A percentile compares a stretch with the other conserved stretches of the same genome.
Evolutionary conservation across 192 early-diverging fungal species (phyloP).

Genomic region (Entophlyctis luteolus): DNA sequence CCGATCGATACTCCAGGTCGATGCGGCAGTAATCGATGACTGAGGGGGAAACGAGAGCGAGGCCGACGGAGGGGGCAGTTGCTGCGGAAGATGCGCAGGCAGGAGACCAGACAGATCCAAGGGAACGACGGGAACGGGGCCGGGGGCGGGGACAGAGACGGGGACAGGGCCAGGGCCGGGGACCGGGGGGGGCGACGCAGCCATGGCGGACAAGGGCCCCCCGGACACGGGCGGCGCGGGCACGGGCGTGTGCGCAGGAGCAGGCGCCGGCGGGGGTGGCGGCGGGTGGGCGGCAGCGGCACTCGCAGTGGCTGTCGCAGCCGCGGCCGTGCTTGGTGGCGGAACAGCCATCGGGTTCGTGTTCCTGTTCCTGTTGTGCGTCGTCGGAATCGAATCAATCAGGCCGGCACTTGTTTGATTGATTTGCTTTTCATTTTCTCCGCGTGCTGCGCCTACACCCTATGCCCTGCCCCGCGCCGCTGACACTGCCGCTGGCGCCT

Average conservation of each 20-base stretch:
- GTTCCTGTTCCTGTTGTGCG: too few species aligned
- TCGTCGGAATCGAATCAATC: too few species aligned
- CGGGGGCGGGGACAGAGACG: not conserved
- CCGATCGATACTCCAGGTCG: too few species aligned
- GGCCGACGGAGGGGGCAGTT: not conserved
- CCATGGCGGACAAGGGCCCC: not conserved
- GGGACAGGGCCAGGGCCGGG: not conserved
- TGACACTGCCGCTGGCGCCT: too few species aligned
- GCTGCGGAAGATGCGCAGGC: not conserved
- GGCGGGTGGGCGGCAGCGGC: not conserved
- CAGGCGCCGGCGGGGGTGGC: not conserved
- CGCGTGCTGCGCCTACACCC: too few species aligned
- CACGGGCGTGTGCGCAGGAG: not conserved
- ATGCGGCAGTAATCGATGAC: too few species aligned
- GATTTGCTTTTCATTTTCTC: too few species aligned
- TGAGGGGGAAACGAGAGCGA: not conserved
- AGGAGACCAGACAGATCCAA: not conserved
- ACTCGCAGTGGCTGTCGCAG: not conserved
- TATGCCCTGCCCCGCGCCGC: too few species aligned
- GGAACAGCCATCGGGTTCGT: not conserved
- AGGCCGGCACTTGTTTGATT: too few species aligned
- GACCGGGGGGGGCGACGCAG: not conserved
- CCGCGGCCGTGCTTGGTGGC: not conserved
- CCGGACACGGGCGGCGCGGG: not conserved
- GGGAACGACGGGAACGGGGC: not conserved